Percentiles rank a stretch among this genome's conserved stretches.
Evolutionary conservation across 1,284 basidiomycete species (phyloP).

Genomic region (Cryptococcus sp.): DNA sequence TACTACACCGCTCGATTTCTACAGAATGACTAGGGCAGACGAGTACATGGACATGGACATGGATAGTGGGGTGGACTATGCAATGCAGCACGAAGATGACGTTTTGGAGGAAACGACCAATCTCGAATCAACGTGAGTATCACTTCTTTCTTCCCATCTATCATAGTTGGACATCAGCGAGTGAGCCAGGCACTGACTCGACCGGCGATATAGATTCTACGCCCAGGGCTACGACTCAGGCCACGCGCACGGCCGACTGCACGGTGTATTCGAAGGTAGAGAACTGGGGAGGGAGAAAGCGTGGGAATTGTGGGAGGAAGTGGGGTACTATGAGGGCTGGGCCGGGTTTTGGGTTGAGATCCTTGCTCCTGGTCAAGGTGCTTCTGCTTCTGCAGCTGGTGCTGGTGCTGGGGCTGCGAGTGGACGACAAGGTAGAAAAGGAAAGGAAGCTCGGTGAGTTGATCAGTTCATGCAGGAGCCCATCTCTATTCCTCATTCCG

Average conservation of each 20-base stretch:
- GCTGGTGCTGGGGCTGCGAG: conserved; percentile 1
- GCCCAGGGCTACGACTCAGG: conserved; percentile 75
- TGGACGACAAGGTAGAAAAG: conserved; percentile 13
- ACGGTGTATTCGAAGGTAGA: conserved; percentile 90
- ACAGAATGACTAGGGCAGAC: too few relatives aligned
- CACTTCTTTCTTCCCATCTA: neutral
- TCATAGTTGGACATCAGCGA: neutral
- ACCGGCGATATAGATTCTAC: conserved; percentile 66
- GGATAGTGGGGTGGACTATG: conserved; percentile 1
- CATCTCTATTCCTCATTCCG: too few relatives aligned
- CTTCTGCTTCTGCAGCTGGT: conserved; percentile 50
- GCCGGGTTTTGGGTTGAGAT: conserved; percentile 67
- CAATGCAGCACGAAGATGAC: conserved; percentile 12
- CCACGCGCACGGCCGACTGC: conserved; percentile 77
- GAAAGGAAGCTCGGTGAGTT: conserved; percentile 39
- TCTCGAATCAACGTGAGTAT: conserved; percentile 26
- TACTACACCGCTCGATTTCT: too few relatives aligned
- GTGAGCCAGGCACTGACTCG: conserved; percentile 5
- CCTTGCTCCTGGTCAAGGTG: conserved; percentile 43
- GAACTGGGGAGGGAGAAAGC: conserved; percentile 86
- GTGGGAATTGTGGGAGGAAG: conserved; percentile 95
- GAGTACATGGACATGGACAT: too few relatives aligned
- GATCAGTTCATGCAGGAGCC: neutral
- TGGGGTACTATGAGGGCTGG: conserved; percentile 88
- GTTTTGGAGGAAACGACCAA: conserved; percentile 19